Base-by-base conservation (phyloP, 768 basidiomycete species). In the Thelephora ganbajun region DNA sequence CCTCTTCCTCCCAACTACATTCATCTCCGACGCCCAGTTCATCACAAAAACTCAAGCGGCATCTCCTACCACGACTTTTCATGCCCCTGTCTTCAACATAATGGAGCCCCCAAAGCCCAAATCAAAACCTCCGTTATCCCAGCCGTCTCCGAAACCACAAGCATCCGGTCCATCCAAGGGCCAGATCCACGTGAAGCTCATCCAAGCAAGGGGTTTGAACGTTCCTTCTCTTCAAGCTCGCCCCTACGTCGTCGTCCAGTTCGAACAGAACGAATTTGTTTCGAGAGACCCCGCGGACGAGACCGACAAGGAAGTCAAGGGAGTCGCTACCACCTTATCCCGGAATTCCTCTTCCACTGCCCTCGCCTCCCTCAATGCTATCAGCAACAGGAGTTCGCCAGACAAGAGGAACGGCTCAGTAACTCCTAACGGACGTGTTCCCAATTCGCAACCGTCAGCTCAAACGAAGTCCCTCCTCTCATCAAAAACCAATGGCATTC, bases 241-340 rank as follows among this genome's bases (percentile, higher is more conserved):
- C 0, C 88, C 92, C 14, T 98, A 99, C 62, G 87, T 92, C 56
- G 93, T 98, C 62, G 92, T 93, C 55, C 86, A 92, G 64, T 99
- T 97, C 65, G 96, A 99, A 69, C 87, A 98, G 66, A 97, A 91
- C 73, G 96, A 99, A 66, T 99, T 97, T 60, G 82, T 99, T 62
- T 82, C 81, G 56, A 71, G 96, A 41, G 88, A 94, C 62, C 88
- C 91, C 22, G 86, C 83, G 20, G 77, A 79, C 54, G 87, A 89
- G 63, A 68, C 73, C 14, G 87, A 86, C 69, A 91, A 87, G 70
- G 87, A 90, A 65, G 84, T 88, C 64, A 89, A 83, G 62, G 90
- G 88, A 56, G 73, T 74, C 35, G 75, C 90, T 3, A 79, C 73
- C 7, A 66, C 61, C 48, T 61, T 77, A 35, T 78, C 73, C 14